Conservation (phyloP, 768 basidiomycete species). For the Mycena haematopus region DNA sequence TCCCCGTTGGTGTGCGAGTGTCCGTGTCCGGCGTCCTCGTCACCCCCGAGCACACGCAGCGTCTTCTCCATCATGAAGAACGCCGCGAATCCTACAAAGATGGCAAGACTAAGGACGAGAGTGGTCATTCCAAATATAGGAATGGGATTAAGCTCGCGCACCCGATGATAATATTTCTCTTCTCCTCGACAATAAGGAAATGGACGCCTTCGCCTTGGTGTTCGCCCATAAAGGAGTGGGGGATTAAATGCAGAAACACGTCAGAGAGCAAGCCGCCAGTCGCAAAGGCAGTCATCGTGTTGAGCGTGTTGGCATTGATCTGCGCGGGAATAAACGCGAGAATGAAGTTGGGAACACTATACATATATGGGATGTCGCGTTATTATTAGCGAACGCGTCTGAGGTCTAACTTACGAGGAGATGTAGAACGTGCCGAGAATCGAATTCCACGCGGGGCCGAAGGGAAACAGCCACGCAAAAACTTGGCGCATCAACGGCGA, state of each 20-base stretch:
- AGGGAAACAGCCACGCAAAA: slow-evolving; percentile 86
- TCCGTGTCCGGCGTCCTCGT: slow-evolving; percentile 44
- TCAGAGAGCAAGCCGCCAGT: slow-evolving; percentile 93
- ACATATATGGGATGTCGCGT: slow-evolving; percentile 20
- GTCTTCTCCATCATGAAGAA: slow-evolving; percentile 97
- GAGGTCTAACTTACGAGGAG: slow-evolving; percentile 72
- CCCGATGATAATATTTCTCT: slow-evolving; percentile 91
- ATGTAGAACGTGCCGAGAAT: slow-evolving; percentile 95
- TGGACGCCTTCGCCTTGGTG: slow-evolving; percentile 72
- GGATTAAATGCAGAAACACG: slow-evolving; percentile 90
- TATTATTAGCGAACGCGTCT: slow-evolving; percentile 16
- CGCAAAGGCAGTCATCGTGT: slow-evolving; percentile 94
- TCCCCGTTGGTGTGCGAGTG: slow-evolving; percentile 53
- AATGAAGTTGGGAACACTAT: slow-evolving; percentile 91
- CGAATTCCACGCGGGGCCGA: slow-evolving; percentile 89
- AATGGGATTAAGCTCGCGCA: slow-evolving; percentile 40
- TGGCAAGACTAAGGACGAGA: slow-evolving; percentile 61
- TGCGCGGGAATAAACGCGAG: slow-evolving; percentile 92
- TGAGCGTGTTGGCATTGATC: slow-evolving; percentile 83
- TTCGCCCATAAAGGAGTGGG: slow-evolving; percentile 92
- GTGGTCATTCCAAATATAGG: neutral
- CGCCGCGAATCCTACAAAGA: slow-evolving; percentile 85
- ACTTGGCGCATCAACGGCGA: slow-evolving; percentile 82
- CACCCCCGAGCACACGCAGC: slow-evolving; percentile 76
- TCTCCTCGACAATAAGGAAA: slow-evolving; percentile 87